Evolutionary conservation across 306 rosid genomes (phyloP).

Genomic region (Malus orientalis): DNA sequence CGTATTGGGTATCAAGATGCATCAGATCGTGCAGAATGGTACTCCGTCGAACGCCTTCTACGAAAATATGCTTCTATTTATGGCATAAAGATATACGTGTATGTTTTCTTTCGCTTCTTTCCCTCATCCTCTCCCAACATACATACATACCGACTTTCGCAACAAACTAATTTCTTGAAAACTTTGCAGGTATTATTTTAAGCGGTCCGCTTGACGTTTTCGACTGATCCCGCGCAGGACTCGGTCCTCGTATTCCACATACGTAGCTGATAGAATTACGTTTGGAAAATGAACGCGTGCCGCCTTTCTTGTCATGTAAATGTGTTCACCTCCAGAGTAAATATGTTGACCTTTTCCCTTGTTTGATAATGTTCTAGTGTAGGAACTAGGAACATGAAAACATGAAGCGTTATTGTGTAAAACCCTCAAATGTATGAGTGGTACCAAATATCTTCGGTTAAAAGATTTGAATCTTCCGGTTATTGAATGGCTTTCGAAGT

Average conservation of each 20-base stretch:
- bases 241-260: no score
- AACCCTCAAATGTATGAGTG: neutral
- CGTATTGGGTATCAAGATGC: constrained; percentile 93
- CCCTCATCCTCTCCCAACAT: constrained; percentile 4
- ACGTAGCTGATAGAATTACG: neutral
- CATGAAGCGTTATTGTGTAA: no score
- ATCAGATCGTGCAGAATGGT: constrained; percentile 90
- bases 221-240: neutral
- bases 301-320: neutral
- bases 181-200: constrained; percentile 68
- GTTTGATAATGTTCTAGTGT: neutral
- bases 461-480: no score
- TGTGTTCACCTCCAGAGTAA: neutral
- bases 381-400: neutral
- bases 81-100: constrained; percentile 62
- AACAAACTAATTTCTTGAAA: neutral
- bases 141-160: neutral
- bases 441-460: neutral
- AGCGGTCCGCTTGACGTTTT: constrained; percentile 28
- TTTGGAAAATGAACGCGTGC: neutral
- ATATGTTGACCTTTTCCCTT: neutral
- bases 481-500: no score
- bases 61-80: constrained; percentile 78
- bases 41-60: constrained; percentile 78
- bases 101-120: constrained; percentile 14